phyloP scores from a whole-genome alignment of 2,329 filamentous ascomycete species.

The Chaetomium sp. region DNA sequence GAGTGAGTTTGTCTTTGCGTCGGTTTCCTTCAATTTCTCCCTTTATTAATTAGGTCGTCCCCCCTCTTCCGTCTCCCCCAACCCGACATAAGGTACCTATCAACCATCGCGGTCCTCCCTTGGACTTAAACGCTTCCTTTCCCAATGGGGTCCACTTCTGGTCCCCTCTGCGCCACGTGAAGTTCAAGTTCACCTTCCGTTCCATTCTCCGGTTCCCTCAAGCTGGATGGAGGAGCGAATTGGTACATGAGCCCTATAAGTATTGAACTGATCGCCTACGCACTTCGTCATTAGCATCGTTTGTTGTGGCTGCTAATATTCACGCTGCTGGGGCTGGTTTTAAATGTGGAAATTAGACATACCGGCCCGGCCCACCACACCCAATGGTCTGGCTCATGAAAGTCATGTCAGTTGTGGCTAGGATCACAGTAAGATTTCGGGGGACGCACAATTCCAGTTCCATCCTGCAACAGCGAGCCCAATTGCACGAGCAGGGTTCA shows the following conservation, averaged over 20 bases:
- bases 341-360: conserved; percentile 1
- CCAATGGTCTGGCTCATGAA: conserved; percentile 28
- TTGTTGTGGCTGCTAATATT: no score
- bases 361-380: conserved; percentile 34
- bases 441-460: conserved; percentile 3
- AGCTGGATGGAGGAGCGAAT: conserved; percentile 28
- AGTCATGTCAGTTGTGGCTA: conserved; percentile 17
- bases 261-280: conserved; percentile 20
- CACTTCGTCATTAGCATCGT: neutral
- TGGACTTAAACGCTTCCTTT: no score
- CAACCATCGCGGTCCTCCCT: no score
- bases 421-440: neutral
- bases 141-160: no score
- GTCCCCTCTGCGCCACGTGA: neutral
- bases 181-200: neutral
- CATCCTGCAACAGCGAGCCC: conserved; percentile 35
- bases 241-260: conserved; percentile 27
- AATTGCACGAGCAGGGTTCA: conserved; percentile 42
- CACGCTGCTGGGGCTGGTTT: neutral
- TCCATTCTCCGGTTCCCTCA: neutral
- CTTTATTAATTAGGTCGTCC: no score
- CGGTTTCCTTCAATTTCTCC: no score
- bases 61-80: no score
- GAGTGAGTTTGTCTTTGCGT: no score
- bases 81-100: no score